A percentile compares a stretch with the other conserved stretches of the same genome.
Conservation (phyloP, 192 early-diverging fungal species). For the Entomortierella parvispora region DNA sequence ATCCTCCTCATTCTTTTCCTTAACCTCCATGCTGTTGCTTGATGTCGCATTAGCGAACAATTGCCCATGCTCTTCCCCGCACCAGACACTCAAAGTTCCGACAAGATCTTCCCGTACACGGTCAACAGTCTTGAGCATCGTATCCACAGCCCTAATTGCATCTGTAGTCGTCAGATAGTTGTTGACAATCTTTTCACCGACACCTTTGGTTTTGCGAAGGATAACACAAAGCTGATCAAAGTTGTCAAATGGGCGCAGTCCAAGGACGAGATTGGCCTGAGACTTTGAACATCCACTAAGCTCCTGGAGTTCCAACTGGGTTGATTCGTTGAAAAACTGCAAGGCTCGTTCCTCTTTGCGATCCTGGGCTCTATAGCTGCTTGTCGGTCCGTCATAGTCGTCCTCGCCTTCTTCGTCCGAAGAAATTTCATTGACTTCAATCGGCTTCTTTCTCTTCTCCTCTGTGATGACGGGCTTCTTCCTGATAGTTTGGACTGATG, state of each 20-base stretch:
- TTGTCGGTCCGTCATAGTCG: constrained; percentile 12
- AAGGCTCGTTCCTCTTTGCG: constrained; percentile 39
- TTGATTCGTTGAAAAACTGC: constrained; percentile 37
- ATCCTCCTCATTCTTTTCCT: constrained; percentile 23
- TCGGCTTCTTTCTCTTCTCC: background rate
- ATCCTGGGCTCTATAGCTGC: constrained; percentile 12
- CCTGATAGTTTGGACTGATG: no score
- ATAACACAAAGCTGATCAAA: constrained; percentile 60
- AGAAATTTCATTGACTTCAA: background rate
- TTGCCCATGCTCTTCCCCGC: constrained; percentile 31
- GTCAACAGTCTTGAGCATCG: constrained; percentile 67
- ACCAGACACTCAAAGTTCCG: constrained; percentile 62
- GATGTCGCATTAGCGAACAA: constrained; percentile 24
- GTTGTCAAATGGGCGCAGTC: constrained; percentile 67
- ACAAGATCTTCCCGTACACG: constrained; percentile 62
- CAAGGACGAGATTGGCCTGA: constrained; percentile 63
- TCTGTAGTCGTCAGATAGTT: constrained; percentile 65
- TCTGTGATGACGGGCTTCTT: background rate
- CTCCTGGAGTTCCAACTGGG: constrained; percentile 23
- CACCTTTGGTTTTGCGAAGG: constrained; percentile 63
- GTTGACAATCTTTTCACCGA: constrained; percentile 60
- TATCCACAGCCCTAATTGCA: constrained; percentile 73
- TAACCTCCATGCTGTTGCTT: constrained; percentile 15
- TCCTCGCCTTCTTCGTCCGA: constrained; percentile 26
- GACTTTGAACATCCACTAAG: constrained; percentile 37